Percentiles rank a stretch among this genome's conserved stretches.
phyloP scores from a whole-genome alignment of 78 protist species.

The Dictyostelium purpureum region DNA sequence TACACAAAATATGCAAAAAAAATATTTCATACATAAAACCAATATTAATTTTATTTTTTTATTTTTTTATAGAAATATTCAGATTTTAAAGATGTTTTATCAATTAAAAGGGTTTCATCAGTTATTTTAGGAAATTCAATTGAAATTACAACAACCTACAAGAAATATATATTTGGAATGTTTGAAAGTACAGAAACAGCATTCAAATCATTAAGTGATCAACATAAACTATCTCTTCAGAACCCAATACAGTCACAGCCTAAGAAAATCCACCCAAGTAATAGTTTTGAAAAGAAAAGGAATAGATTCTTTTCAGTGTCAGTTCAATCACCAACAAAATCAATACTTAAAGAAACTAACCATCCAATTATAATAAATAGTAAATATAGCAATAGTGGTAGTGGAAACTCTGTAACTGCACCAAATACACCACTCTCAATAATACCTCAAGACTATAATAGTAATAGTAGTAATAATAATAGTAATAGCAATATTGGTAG shows the following conservation, averaged over 20 bases:
- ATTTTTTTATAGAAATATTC: slow-evolving; percentile 17
- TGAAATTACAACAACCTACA: slow-evolving; percentile 30
- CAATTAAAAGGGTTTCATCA: slow-evolving; percentile 46
- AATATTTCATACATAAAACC: too few species aligned
- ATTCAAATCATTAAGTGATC: not conserved
- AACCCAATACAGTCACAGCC: not conserved
- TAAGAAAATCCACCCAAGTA: not conserved
- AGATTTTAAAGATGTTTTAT: slow-evolving; percentile 32
- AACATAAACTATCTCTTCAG: slow-evolving; percentile 4
- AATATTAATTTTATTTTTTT: too few species aligned
- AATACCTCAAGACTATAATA: not conserved
- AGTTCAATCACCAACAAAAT: not conserved
- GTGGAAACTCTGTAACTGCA: not conserved
- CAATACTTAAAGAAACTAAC: not conserved
- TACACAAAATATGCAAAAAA: too few species aligned
- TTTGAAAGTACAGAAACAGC: slow-evolving; percentile 60
- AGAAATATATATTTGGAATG: slow-evolving; percentile 66
- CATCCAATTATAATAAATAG: slow-evolving; percentile 1
- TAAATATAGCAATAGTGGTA: not conserved
- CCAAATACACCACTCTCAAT: not conserved
- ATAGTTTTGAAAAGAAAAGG: slow-evolving; percentile 6
- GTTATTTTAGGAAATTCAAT: slow-evolving; percentile 57
- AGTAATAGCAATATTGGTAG: not conserved
- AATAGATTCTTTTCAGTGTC: slow-evolving; percentile 21
- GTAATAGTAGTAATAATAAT: not conserved